Evolutionary conservation across 495 filamentous ascomycete species (phyloP).

Genomic region (Aspergillus bridgeri): DNA sequence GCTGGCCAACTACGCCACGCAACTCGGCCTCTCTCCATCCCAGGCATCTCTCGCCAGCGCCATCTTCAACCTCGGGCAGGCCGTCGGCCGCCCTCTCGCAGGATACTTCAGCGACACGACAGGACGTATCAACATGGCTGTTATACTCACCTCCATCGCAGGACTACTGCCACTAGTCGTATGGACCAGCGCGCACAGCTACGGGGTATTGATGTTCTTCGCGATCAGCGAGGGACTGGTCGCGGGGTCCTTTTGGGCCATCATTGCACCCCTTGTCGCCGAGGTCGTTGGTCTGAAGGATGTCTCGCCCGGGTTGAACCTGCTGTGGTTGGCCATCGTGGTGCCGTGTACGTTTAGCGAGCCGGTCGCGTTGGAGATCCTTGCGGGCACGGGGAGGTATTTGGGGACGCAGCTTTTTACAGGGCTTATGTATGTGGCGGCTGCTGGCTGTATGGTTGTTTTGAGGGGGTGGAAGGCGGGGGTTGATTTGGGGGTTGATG

Average conservation of each 20-base stretch:
- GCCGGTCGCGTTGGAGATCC: constrained; percentile 62
- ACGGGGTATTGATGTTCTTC: constrained; percentile 62
- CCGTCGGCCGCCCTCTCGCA: constrained; percentile 61
- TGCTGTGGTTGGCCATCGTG: constrained; percentile 63
- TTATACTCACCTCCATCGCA: constrained; percentile 54
- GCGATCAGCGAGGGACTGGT: constrained; percentile 59
- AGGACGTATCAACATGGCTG: constrained; percentile 67
- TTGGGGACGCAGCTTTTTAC: constrained; percentile 60
- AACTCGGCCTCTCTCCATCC: constrained; percentile 56
- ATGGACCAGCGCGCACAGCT: constrained; percentile 64
- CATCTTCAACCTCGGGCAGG: constrained; percentile 63
- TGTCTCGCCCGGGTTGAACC: constrained; percentile 57
- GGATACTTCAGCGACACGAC: constrained; percentile 63
- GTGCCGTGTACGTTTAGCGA: constrained; percentile 67
- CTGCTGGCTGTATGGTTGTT: constrained; percentile 48
- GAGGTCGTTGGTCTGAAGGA: constrained; percentile 64
- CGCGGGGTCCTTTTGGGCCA: constrained; percentile 67
- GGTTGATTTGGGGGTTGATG: background rate
- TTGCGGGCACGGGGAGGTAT: constrained; percentile 43
- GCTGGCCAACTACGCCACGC: constrained; percentile 64
- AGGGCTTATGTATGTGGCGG: constrained; percentile 57
- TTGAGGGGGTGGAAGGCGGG: constrained; percentile 32
- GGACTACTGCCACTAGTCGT: constrained; percentile 63
- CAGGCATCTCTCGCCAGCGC: constrained; percentile 66
- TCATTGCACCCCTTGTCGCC: constrained; percentile 60